Conservation (phyloP, 2,329 filamentous ascomycete genomes). For the Penicillium sclerotigenum region DNA sequence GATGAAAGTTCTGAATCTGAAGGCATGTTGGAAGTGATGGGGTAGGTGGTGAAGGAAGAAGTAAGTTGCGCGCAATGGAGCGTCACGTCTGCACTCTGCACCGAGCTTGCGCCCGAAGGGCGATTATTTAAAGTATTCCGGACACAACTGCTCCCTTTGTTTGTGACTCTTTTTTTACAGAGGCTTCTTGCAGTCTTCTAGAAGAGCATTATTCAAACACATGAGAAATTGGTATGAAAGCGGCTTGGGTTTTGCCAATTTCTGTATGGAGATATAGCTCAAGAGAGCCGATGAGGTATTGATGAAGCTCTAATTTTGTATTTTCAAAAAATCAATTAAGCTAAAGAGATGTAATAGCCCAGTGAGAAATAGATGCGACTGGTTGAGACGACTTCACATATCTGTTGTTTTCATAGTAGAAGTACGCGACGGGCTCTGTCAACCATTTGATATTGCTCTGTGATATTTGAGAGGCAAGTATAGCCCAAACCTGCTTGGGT, state of each 20-base stretch:
- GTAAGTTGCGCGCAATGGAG: conserved; percentile 22
- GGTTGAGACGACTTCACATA: not conserved
- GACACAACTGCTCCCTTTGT: conserved; percentile 6
- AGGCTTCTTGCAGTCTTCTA: not conserved
- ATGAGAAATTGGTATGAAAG: not conserved
- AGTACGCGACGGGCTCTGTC: not conserved
- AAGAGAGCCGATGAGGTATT: not conserved
- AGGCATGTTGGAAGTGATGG: conserved; percentile 40
- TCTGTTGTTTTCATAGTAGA: not conserved
- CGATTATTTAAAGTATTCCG: conserved; percentile 12
- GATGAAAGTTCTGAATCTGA: conserved; percentile 57
- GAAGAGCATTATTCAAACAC: not conserved
- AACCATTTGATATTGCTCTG: not conserved
- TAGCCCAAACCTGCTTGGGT: not conserved
- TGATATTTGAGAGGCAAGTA: not conserved
- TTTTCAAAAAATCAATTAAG: not conserved
- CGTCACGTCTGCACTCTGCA: conserved; percentile 22
- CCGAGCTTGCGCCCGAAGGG: conserved; percentile 14
- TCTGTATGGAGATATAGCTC: not conserved
- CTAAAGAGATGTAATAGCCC: not conserved
- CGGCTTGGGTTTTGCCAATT: not conserved
- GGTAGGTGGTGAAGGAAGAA: conserved; percentile 29
- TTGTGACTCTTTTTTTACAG: not conserved
- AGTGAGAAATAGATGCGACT: not conserved
- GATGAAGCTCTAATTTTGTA: not conserved